A percentile compares a stretch with the other conserved stretches of the same genome.
Evolutionary conservation across 257 asterid species (phyloP).

Genomic region (Verbascum thapsus): DNA sequence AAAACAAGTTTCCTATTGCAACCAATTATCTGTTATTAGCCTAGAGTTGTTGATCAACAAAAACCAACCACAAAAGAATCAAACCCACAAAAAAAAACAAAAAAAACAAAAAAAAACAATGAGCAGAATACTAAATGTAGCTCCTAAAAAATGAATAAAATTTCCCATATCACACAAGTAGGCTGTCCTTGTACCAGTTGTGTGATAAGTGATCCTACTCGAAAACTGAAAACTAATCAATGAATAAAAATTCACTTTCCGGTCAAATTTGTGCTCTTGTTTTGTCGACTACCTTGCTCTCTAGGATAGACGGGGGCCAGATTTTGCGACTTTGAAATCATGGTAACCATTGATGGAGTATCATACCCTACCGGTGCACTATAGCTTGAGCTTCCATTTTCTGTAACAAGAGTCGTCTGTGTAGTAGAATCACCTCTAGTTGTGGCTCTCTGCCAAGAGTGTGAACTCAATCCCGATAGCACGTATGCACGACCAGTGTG

Average conservation of each 20-base stretch:
- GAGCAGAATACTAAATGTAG: too few species aligned
- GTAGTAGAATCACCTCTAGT: slow-evolving; percentile 37
- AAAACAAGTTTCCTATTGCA: too few species aligned
- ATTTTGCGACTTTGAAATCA: slow-evolving; percentile 37
- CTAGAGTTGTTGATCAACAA: too few species aligned
- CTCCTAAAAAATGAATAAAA: slow-evolving; percentile 4
- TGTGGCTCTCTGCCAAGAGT: slow-evolving; percentile 51
- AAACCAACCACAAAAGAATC: too few species aligned
- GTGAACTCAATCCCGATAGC: slow-evolving; percentile 45
- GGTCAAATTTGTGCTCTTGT: background rate
- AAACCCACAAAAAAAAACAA: too few species aligned
- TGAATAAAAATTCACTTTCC: slow-evolving; percentile 15
- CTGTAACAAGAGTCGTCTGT: background rate
- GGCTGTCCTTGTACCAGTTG: background rate
- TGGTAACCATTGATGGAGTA: slow-evolving; percentile 38
- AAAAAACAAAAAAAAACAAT: too few species aligned
- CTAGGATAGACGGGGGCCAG: slow-evolving; percentile 6
- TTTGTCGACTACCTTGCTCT: slow-evolving; percentile 14
- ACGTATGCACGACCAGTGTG: slow-evolving; percentile 38
- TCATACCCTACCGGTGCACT: slow-evolving; percentile 29
- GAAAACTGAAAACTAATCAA: background rate
- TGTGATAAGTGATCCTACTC: background rate
- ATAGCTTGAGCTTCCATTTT: slow-evolving; percentile 25
- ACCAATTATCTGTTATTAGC: too few species aligned
- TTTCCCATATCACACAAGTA: slow-evolving; percentile 1